Base-by-base conservation (phyloP, 768 basidiomycete species). In the Boletus rubescentipes region DNA sequence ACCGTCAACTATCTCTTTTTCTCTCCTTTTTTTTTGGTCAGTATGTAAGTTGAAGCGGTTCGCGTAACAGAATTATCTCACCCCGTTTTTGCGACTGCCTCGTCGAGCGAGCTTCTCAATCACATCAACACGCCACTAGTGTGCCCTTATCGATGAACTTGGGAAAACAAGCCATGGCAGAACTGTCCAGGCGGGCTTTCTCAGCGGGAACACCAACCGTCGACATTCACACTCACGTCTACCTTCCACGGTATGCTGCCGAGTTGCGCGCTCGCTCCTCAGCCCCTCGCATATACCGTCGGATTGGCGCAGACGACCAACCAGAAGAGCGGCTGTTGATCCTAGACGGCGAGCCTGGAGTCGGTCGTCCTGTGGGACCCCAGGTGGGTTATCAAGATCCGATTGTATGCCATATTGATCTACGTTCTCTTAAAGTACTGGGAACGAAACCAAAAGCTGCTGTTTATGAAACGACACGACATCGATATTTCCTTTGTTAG, bases 151-250 rank as follows among this genome's bases (percentile, higher is more conserved):
- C 65, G 59, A 72, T 70, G 66, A 59, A 45, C 60, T 53, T 58
- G 51, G 57, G 54, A 53, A 72, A 36, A 16, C 60, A 49, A 32
- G 14, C 68, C 44, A 64, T 61, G 70, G 56, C 64, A 51, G 57
- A 61, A 42, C 41, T 71, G 23, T 61, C 61, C 48, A 68, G 43
- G 38, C 59, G 49, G 20, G 49, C 49, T 0, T 32, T 61, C 38
- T 66, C 57, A 50, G 38, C 55, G 34, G 67, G 59, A 37, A 59
- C 61, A 30, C 74, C 83, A 2, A 72, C 90, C 40, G 82, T 94
- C 41, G 92, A 94, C 73, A 76, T 94, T 31, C 92, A 94, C 75
- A 90, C 89, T 5, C 92, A 94, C 59, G 81, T 93, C 38, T 94
- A 91, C 65, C 79, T 91, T 18, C 89, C 91, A 2, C 79, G 88